Base-by-base conservation (phyloP, 179 eudicot species). In the Carnegiea gigantea region DNA sequence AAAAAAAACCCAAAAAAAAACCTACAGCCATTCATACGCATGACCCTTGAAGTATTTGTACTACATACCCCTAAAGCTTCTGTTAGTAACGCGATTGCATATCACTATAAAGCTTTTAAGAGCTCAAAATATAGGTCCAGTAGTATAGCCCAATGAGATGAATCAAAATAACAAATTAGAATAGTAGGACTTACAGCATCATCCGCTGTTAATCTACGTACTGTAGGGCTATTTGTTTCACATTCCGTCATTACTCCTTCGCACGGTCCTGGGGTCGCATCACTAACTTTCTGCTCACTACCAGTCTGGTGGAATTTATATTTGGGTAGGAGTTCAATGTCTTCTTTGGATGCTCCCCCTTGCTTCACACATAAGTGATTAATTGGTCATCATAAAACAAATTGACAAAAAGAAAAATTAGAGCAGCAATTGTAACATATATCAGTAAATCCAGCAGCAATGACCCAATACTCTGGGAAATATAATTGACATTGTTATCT, bases 321-420 rank as follows among this genome's bases (percentile, higher is more conserved):
- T 70, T 87, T 88, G 18, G 88, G 78, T 53, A 90, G 84, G 67
- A 77, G 83, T 71, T 90, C 93, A 67, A 91, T 88, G 49, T 88
- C 93, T 84, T 91, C 93, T 84, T 86, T 89, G 77, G 92, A 84
- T 70, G 94, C 93, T 82, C 94, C 94, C 67, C 82, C 89, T 93
- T 91, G 82, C 71, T 80, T 73, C 57, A 70, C 77, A 2, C 33
- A 73, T 76, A 75, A 20, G 26, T 15, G 57, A 54, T 38, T 5
- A 43, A 76, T 83, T 21, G 23, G 67, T 49, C 49, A 76, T 23
- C 46, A 76, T 30, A 8, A 24, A 24, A 77, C n/a, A 24, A 30
- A 13, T 62, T 36, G 20, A 23, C 24, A 44, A 28, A 20, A 64
- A 30, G 26, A 46, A 48, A 1, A 49, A 76, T 43, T 26, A 28